phyloP scores from a whole-genome alignment of 2,329 filamentous ascomycete genomes.

The Neopestalotiopsis rosae region DNA sequence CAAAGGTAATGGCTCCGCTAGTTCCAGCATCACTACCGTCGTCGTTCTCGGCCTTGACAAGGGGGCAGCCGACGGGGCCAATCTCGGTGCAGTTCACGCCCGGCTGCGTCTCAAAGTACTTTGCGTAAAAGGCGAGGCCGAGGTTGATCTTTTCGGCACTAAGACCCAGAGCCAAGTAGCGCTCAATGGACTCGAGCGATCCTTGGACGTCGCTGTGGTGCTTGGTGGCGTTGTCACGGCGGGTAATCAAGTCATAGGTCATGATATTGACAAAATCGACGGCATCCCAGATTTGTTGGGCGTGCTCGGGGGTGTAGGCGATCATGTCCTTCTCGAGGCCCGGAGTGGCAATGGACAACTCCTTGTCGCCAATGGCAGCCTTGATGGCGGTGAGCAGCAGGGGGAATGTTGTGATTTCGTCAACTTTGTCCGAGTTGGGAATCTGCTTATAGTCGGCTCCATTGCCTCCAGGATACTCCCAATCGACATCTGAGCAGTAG shows the following conservation, averaged over 20 bases:
- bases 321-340: slow-evolving; percentile 70
- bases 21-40: slow-evolving; percentile 61
- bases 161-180: slow-evolving; percentile 63
- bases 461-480: slow-evolving; percentile 71
- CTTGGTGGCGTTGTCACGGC: slow-evolving; percentile 65
- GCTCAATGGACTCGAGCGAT: slow-evolving; percentile 59
- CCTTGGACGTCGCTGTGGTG: slow-evolving; percentile 69
- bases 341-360: slow-evolving; percentile 73
- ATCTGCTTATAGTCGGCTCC: slow-evolving; percentile 71
- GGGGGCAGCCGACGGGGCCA: slow-evolving; percentile 57
- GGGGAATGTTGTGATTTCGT: slow-evolving; percentile 69
- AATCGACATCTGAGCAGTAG: slow-evolving; percentile 58
- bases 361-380: slow-evolving; percentile 60
- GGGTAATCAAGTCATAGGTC: slow-evolving; percentile 58
- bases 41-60: slow-evolving; percentile 62
- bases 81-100: slow-evolving; percentile 43
- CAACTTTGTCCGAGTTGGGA: slow-evolving; percentile 63
- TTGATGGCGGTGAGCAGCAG: slow-evolving; percentile 65
- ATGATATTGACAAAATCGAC: slow-evolving; percentile 73
- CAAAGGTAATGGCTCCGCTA: slow-evolving; percentile 64
- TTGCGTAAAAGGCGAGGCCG: slow-evolving; percentile 71
- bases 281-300: slow-evolving; percentile 61
- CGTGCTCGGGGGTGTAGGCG: slow-evolving; percentile 63
- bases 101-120: slow-evolving; percentile 62
- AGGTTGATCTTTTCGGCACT: slow-evolving; percentile 61